phyloP scores from a whole-genome alignment of 208 protist species.

The Wallacemonas sp. region DNA sequence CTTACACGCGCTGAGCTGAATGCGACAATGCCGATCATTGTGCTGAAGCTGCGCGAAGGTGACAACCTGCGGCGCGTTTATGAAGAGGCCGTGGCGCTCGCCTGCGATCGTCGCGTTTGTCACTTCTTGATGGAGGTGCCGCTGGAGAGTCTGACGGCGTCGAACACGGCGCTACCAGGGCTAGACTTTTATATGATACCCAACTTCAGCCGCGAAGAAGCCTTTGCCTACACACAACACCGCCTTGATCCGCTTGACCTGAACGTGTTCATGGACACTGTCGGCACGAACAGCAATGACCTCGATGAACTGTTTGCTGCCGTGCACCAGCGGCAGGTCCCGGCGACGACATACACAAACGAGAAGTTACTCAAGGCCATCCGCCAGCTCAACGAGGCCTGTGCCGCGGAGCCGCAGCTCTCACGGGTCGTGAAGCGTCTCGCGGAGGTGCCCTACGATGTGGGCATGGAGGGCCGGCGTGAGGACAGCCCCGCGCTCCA shows the following conservation, averaged over 20 bases:
- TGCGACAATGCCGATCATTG: constrained; percentile 41
- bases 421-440: constrained; percentile 55
- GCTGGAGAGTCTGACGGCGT: constrained; percentile 66
- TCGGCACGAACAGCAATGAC: constrained; percentile 85
- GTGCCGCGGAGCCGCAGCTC: constrained; percentile 40
- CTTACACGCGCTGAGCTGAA: constrained; percentile 12
- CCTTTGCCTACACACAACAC: constrained; percentile 69
- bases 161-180: constrained; percentile 69
- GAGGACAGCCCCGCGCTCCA: constrained; percentile 41
- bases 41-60: constrained; percentile 62
- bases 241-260: constrained; percentile 70
- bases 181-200: constrained; percentile 82
- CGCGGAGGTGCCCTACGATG: constrained; percentile 61
- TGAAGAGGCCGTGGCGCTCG: constrained; percentile 58
- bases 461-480: constrained; percentile 67
- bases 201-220: constrained; percentile 69
- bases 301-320: constrained; percentile 81
- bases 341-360: constrained; percentile 66
- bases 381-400: constrained; percentile 70
- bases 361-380: constrained; percentile 82
- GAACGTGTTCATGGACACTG: constrained; percentile 57
- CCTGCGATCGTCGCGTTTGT: constrained; percentile 63
- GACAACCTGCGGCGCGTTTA: constrained; percentile 57
- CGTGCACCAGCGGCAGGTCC: constrained; percentile 53
- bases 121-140: constrained; percentile 82